These are phyloP conservation scores for Phytophthora meadii DNA, from an alignment of 352 stramenopile genomes.

Conservation along the genomic window DNA sequence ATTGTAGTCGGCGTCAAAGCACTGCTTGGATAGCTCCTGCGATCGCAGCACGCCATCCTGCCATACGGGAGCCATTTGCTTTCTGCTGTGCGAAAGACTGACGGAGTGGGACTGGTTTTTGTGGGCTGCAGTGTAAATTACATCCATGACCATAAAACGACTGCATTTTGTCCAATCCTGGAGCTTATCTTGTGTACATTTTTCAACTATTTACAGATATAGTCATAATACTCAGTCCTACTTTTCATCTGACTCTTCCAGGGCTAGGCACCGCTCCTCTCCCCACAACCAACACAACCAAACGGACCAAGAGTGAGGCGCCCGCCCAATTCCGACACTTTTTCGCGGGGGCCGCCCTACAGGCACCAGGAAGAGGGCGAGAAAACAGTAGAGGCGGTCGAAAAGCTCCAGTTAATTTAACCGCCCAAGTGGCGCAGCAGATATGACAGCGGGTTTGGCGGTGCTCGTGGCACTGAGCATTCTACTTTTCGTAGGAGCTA, in stretches of 20 bases:
- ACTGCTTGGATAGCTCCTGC: slow-evolving; percentile 6
- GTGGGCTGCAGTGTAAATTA: slow-evolving; percentile 13
- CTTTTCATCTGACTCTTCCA: slow-evolving; percentile 31
- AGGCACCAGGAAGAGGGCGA: not conserved
- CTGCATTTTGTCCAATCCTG: not conserved
- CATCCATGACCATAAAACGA: not conserved
- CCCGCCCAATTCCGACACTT: not conserved
- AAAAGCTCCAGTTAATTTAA: too few relatives aligned
- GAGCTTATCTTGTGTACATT: not conserved
- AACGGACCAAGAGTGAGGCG: slow-evolving; percentile 11
- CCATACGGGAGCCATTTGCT: slow-evolving; percentile 29
- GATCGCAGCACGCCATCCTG: slow-evolving; percentile 26
- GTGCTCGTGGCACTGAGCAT: slow-evolving; percentile 52
- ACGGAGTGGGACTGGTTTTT: slow-evolving; percentile 12
- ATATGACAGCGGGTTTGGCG: slow-evolving; percentile 43
- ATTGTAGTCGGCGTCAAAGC: not conserved
- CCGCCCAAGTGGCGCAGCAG: not conserved
- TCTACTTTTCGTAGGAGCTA: slow-evolving; percentile 48
- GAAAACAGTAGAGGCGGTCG: too few relatives aligned
- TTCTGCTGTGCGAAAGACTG: slow-evolving; percentile 31
- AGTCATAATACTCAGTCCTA: slow-evolving; percentile 13
- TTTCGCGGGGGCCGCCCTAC: not conserved
- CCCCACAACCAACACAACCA: slow-evolving; percentile 25
- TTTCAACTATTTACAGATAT: slow-evolving; percentile 11
- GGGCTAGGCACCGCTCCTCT: slow-evolving; percentile 24